Evolutionary conservation across 306 rosid genomes (phyloP), one percentile per base, ranked within the genome.

Genomic region (Cucurbita ficifolia): DNA sequence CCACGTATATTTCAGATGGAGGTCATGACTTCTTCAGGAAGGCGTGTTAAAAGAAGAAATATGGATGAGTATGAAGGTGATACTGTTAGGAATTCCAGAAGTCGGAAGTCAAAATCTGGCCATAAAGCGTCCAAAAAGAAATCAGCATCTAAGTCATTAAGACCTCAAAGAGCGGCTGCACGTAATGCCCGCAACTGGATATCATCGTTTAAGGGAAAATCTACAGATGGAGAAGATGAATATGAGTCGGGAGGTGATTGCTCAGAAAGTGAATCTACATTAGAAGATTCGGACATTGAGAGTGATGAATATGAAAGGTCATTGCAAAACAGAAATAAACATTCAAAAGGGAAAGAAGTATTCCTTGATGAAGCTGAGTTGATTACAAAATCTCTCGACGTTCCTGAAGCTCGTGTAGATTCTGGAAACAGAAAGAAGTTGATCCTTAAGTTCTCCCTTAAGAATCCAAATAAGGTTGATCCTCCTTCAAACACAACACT

Each of bases 101-200:
- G 46, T 70, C 81, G 87, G 87, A 91, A 85, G 86, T 83, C 87
- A 35, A 85, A 83, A 80, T 82, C 78, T 81, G 82, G 87, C 64
- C 88, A 69, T 21, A 89, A 87, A 76, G 10, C 67, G 74, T 85
- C 92, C 62, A 85, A 79, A 83, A 86, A 79, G 76, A 91, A 84
- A 83, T 83, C 92, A 49, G 81, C 84, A 64, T 85, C 94, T 59
- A 90, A 90, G 85, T 84, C 95, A 69, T 84, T 88, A 74, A 86
- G 99, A 82, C 99, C 99, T 75, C 96, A 76, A 85, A 86, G 99
- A 79, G 96, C 89, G 77, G 97, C 99, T 46, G 99, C 99, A 46
- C 92, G 89, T 73, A 91, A 95, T 77, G 99, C 97, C 43, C 91
- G 89, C 54, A 83, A 77, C 79, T 79, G 92, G 77, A 88, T 95